These are phyloP conservation scores for Selaginella tamariscina DNA, from an alignment of 75 land plant species.

Conservation along the genomic window DNA sequence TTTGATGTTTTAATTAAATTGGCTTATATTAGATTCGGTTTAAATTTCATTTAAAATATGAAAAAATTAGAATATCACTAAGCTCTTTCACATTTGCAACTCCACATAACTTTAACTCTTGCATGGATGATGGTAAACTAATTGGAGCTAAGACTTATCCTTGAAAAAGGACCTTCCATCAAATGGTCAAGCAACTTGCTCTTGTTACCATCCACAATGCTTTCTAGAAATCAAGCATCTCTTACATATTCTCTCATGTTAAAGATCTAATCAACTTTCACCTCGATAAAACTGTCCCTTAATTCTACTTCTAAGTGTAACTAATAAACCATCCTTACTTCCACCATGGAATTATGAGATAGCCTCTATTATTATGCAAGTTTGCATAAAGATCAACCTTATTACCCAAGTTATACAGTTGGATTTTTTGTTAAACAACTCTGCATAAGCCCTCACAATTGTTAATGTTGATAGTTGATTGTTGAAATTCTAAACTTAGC, in stretches of 20 bases:
- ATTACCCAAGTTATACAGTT: too few species aligned
- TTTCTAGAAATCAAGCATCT: neutral
- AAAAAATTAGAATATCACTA: too few species aligned
- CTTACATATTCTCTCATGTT: neutral
- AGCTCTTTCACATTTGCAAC: neutral
- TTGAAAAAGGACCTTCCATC: neutral
- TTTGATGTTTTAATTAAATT: neutral
- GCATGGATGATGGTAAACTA: neutral
- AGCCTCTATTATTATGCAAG: neutral
- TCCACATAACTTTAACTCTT: too few species aligned
- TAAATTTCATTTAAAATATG: too few species aligned
- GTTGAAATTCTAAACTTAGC: too few species aligned
- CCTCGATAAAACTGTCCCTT: neutral
- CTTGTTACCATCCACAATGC: neutral
- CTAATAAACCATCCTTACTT: conserved; percentile 2
- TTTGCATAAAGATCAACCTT: neutral
- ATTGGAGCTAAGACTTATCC: neutral
- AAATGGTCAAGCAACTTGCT: neutral
- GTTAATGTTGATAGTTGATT: too few species aligned
- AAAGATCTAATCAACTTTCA: neutral
- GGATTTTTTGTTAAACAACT: too few species aligned
- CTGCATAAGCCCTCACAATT: too few species aligned
- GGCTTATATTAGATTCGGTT: too few species aligned
- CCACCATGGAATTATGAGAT: conserved; percentile 1
- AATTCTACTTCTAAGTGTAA: neutral